Evolutionary conservation across 441 rosid genomes (phyloP), one percentile per base, ranked within the genome.

Genomic region (Pelargonium myrrhifolium): DNA sequence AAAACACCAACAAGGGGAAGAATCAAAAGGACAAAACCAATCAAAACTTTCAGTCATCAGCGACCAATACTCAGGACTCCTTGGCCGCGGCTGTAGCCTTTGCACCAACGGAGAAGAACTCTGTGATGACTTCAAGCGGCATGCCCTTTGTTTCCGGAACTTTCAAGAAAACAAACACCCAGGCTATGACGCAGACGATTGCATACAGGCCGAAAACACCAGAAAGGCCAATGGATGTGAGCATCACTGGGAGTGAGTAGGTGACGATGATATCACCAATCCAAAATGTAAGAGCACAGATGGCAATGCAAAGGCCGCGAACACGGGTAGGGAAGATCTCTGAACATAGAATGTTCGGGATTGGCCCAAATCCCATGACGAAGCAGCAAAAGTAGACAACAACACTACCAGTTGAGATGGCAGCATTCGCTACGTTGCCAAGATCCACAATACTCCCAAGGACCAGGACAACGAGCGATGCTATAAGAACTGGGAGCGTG

Each of bases 281-380:
- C 99, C 99, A 95, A 78, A 84, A 94, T 0, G 89, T 84, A 11
- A 94, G 83, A 0, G 94, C 99, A 7, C 98, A 94, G 0, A 89
- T 78, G 62, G 99, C 99, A 0, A 94, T 90, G 86, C 99, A 94
- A 63, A 92, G 81, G 0, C 98, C 98, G 0, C 98, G 93, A 39
- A 90, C 93, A n/a, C 98, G 74, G n/a, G 99, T 92, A 4, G 99
- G 99, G 78, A 94, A 94, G 78, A 94, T 94, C 86, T 94, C 99
- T 0, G 99, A 72, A 3, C 99, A 92, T 0, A 94, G 94, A 58
- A 94, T 92, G 78, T 90, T 92, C 7, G 99, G 99, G 66, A 92
- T 66, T 5, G 99, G 99, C 21, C 99, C 99, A 2, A 85, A 94
- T 1, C 89, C 99, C 89, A 83, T 85, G 70, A 95, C 98, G 26